phyloP scores from a whole-genome alignment of 2,329 filamentous ascomycete genomes.

The Xylaria sp. region DNA sequence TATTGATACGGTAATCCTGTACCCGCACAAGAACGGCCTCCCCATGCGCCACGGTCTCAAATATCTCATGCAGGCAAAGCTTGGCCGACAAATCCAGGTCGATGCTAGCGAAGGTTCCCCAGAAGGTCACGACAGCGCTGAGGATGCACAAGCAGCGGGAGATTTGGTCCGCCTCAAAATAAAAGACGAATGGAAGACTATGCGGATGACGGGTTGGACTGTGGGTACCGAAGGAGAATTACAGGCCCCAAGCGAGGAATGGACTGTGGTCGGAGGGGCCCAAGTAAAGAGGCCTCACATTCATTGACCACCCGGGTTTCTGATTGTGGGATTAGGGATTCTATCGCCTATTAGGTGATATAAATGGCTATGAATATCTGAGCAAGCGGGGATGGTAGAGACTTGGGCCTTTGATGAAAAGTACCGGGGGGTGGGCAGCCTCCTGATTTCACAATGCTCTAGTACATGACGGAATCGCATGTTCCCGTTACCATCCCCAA shows the following conservation, averaged over 20 bases:
- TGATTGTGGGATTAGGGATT: neutral
- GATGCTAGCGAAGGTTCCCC: slow-evolving; percentile 54
- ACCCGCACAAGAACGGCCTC: slow-evolving; percentile 76
- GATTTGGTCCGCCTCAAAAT: slow-evolving; percentile 80
- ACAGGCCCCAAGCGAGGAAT: slow-evolving; percentile 44
- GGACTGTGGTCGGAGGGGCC: slow-evolving; percentile 31
- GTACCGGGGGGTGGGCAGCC: neutral
- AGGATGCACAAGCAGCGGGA: slow-evolving; percentile 88
- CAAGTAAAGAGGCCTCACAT: slow-evolving; percentile 25
- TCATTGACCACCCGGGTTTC: neutral
- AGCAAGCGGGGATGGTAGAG: neutral
- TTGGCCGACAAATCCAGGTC: slow-evolving; percentile 80
- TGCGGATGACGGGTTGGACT: slow-evolving; percentile 72
- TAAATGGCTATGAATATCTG: neutral
- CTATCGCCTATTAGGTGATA: neutral
- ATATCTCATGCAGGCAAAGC: slow-evolving; percentile 69
- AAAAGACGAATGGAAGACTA: slow-evolving; percentile 69
- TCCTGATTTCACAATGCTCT: neutral
- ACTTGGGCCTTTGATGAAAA: neutral
- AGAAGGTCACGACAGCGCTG: slow-evolving; percentile 85
- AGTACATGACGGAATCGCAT: neutral
- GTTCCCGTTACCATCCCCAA: neutral
- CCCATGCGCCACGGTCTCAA: slow-evolving; percentile 82
- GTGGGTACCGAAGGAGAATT: slow-evolving; percentile 55
- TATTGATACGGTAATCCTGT: slow-evolving; percentile 86